These are phyloP conservation scores for Colletotrichum graminicola DNA, from an alignment of 2,329 filamentous ascomycete species.

Conservation along the genomic window DNA sequence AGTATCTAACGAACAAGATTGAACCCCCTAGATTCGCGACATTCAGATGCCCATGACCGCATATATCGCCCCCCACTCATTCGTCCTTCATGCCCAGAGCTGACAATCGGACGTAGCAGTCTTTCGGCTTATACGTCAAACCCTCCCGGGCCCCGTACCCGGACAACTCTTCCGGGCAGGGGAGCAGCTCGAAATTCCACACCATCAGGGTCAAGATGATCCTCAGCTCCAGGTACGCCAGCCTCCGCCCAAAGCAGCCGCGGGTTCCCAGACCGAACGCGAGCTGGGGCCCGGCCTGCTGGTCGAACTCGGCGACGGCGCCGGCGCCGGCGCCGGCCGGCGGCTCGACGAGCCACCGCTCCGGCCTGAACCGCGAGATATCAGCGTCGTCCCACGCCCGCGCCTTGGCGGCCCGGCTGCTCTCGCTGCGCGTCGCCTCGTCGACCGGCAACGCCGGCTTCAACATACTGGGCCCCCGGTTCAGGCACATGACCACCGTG, in stretches of 20 bases:
- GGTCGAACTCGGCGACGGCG: conserved; percentile 46
- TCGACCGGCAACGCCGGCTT: conserved; percentile 46
- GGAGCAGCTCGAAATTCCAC: conserved; percentile 55
- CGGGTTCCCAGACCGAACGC: conserved; percentile 53
- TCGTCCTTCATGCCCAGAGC: not conserved
- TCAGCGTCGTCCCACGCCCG: conserved; percentile 51
- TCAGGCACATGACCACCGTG: conserved; percentile 49
- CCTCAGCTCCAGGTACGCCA: conserved; percentile 53
- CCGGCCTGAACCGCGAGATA: conserved; percentile 50
- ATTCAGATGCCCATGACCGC: not conserved
- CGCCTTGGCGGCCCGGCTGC: conserved; percentile 45
- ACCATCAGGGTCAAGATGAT: conserved; percentile 53
- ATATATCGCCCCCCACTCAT: not conserved
- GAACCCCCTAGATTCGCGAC: no score
- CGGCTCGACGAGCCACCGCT: conserved; percentile 52
- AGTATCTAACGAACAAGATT: no score
- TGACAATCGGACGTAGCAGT: conserved; percentile 37
- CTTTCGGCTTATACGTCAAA: conserved; percentile 37
- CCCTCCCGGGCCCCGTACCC: conserved; percentile 38
- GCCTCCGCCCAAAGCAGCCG: conserved; percentile 54
- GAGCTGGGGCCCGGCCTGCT: conserved; percentile 51
- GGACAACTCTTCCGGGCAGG: conserved; percentile 45
- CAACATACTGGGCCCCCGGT: conserved; percentile 47
- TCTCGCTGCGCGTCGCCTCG: conserved; percentile 47
- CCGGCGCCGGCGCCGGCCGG: conserved; percentile 6